Conservation (phyloP, 352 stramenopile species). For the Aphanomyces cochlioides region DNA sequence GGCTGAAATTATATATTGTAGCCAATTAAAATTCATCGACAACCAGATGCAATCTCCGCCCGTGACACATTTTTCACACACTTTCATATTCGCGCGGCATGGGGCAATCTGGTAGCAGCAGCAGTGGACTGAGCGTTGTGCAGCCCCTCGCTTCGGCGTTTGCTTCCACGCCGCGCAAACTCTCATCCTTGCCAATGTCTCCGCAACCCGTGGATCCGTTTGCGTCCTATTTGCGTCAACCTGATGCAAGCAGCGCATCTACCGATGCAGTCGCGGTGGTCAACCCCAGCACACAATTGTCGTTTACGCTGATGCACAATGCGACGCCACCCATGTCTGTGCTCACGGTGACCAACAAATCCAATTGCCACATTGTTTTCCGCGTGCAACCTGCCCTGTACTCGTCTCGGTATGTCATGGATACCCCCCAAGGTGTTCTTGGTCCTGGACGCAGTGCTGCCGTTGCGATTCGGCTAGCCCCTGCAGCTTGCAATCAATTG, state of each 20-base stretch:
- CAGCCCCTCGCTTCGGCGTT: no score
- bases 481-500: not conserved
- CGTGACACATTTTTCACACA: no score
- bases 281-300: not conserved
- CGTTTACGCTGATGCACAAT: not conserved
- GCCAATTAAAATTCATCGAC: no score
- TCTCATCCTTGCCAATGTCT: not conserved
- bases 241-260: not conserved
- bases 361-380: not conserved
- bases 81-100: no score
- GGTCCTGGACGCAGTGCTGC: slow-evolving; percentile 2
- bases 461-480: slow-evolving; percentile 5
- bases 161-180: not conserved
- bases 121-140: no score
- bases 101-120: no score
- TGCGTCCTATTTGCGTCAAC: not conserved
- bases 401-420: not conserved
- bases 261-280: not conserved
- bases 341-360: slow-evolving; percentile 8
- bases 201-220: not conserved
- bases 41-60: no score
- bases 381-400: not conserved
- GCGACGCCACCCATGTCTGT: not conserved
- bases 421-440: slow-evolving; percentile 3
- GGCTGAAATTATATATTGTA: no score